Evolutionary conservation across 352 stramenopile genomes (phyloP), one percentile per base, ranked within the genome.

Genomic region (Stramenopiles sp.): DNA sequence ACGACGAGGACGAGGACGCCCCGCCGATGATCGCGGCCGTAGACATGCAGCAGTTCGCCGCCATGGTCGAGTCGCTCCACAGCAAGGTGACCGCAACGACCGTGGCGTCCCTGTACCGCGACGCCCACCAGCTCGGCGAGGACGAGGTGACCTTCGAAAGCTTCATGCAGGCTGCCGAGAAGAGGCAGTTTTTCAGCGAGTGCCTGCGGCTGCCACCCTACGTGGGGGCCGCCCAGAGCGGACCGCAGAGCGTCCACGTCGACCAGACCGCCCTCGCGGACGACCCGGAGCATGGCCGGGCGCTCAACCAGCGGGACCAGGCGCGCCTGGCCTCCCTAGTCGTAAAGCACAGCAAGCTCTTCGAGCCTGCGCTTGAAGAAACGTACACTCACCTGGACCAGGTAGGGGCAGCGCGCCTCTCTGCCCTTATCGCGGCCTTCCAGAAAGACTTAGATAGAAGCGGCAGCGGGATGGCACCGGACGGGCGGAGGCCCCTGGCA

Each of bases 31-130:
- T 36, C 33, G 12, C 85, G 0, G 83, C 81, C 0, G 91, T 96
- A 82, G 89, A 96, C 76, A 91, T 93, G 80, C 86, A 91, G 69
- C 89, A 95, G 77, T 94, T 95, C 74, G 82, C 83, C 0, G 82
- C 88, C 30, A 94, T 95, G 84, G 80, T 93, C 4, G 81, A 79
- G 34, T 91, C 88, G 3, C 75, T 92, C 1, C 90, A 92, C 73
- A 80, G 88, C 69, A 84, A 90, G 48, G 85, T 87, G 1, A 84
- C 86, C 1, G 80, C 84, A 0, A 87, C 84, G 32, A 81, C 82
- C 77, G 76, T 78, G 1, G 78, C 73, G 25, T 32, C 34, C 32
- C 37, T 84, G 1, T 84, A 80, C 73, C 63, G 76, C 0, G 68
- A 82, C 34, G 76, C 75, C 12, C 75, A 79, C 68, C 37, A 82